These are phyloP conservation scores for Pueraria montana DNA, from an alignment of 306 rosid species.

Conservation along the genomic window DNA sequence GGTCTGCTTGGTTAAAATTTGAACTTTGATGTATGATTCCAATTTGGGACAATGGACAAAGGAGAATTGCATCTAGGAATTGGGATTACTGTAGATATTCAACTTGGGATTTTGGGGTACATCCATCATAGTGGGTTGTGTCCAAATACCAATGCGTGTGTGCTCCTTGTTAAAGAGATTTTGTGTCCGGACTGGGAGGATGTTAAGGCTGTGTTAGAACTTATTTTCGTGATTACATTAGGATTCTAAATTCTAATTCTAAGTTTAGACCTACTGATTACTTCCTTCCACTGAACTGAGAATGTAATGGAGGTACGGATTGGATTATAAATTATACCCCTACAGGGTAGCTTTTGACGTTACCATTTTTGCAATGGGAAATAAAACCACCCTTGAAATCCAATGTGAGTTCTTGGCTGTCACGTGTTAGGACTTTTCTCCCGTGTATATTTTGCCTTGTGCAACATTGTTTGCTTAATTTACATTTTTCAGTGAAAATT, in stretches of 20 bases:
- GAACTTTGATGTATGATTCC: neutral
- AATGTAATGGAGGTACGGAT: neutral
- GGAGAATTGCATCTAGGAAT: neutral
- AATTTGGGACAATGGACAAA: constrained; percentile 8
- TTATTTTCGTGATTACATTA: neutral
- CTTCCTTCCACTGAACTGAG: neutral
- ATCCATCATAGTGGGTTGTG: neutral
- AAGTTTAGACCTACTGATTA: neutral
- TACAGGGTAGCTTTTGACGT: neutral
- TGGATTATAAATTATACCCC: neutral
- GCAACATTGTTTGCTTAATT: neutral
- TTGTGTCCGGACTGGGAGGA: neutral
- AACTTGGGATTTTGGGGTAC: neutral
- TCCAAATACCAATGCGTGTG: neutral
- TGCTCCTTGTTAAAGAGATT: neutral
- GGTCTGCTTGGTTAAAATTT: neutral
- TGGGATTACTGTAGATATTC: neutral
- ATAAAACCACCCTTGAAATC: neutral
- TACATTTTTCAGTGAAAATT: constrained; percentile 3
- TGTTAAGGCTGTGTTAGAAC: neutral
- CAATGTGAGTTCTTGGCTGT: neutral
- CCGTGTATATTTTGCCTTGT: neutral
- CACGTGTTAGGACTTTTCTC: neutral
- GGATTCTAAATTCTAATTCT: neutral
- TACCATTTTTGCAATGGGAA: neutral